Evolutionary conservation across 257 asterid genomes (phyloP), one percentile per base, ranked within the genome.

Genomic region (Solanum pimpinellifolium): DNA sequence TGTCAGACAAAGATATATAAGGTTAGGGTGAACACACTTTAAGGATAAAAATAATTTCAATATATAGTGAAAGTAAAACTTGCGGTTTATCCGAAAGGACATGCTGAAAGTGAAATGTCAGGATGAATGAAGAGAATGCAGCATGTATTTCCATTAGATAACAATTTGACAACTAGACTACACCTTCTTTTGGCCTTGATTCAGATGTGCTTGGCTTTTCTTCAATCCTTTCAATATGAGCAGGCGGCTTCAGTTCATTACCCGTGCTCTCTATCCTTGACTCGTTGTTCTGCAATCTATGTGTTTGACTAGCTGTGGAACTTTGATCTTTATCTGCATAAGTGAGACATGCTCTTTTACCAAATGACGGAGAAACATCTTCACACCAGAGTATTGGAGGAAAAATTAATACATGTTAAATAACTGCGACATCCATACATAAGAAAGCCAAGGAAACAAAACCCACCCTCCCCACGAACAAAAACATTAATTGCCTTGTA

Each of bases 141-240:
- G 83, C 60, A 78, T 44, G 68, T 80, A 46, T 52, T 80, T 80
- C 68, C 85, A 47, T 80, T 80, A 47, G 27, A 18, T 25, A 80
- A 31, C 68, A 47, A 80, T 80, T 80, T 80, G 85, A 47, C 68
- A 18, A 29, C 12, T 47, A 80, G 29, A 18, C 65, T 88, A 47
- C 80, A 96, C 98, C 98, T 96, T 91, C 91, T 87, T 93, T 95
- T 87, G 94, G 94, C 91, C 99, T 92, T 85, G 90, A 85, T 46
- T 92, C 91, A 82, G 93, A 87, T 84, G 88, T 83, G 76, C 90
- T 72, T 78, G 92, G 86, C 35, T 89, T 94, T 89, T 93, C 95
- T 86, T 91, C 90, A 82, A 69, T 91, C 46, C 84, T 92, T 87
- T 85, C 92, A 62, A 37, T 78, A 12, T 85, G 83, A 75, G 88